A percentile compares a stretch with the other conserved stretches of the same genome.
Evolutionary conservation across 1,284 basidiomycete species (phyloP).

Genomic region (Sphaerobolus stellatus): DNA sequence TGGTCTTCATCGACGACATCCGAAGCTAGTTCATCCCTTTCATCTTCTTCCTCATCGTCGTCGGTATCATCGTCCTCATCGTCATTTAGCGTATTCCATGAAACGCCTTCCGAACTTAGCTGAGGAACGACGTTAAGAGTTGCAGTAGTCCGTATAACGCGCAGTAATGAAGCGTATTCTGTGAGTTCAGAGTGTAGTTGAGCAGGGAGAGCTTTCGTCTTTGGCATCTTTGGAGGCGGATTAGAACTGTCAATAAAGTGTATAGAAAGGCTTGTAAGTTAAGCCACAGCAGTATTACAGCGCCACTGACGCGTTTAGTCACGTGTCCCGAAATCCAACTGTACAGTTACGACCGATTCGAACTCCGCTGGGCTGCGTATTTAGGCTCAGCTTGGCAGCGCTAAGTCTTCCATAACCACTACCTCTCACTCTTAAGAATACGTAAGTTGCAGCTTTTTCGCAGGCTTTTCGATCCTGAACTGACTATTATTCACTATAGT

Average conservation of each 20-base stretch:
- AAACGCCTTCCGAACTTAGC: conserved; percentile 30
- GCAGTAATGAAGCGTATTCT: conserved; percentile 62
- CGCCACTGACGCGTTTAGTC: neutral
- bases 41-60: conserved; percentile 13
- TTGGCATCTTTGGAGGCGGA: conserved; percentile 37
- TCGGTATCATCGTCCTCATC: neutral
- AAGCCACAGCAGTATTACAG: neutral
- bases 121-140: conserved; percentile 55
- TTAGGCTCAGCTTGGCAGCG: neutral
- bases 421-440: conserved; percentile 7
- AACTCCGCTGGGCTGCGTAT: conserved; percentile 5
- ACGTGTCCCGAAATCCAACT: conserved; percentile 3
- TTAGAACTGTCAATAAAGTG: neutral
- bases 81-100: conserved; percentile 10
- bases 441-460: neutral
- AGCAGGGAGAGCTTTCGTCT: conserved; percentile 45
- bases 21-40: conserved; percentile 1
- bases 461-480: neutral
- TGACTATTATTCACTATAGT: conserved; percentile 30
- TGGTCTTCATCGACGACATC: neutral
- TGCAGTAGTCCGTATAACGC: conserved; percentile 52
- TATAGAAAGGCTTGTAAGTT: neutral
- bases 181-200: conserved; percentile 57
- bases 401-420: conserved; percentile 3
- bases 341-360: conserved; percentile 9